Conservation (phyloP, 2,329 filamentous ascomycete genomes). For the Cladobotryum protrusum region DNA sequence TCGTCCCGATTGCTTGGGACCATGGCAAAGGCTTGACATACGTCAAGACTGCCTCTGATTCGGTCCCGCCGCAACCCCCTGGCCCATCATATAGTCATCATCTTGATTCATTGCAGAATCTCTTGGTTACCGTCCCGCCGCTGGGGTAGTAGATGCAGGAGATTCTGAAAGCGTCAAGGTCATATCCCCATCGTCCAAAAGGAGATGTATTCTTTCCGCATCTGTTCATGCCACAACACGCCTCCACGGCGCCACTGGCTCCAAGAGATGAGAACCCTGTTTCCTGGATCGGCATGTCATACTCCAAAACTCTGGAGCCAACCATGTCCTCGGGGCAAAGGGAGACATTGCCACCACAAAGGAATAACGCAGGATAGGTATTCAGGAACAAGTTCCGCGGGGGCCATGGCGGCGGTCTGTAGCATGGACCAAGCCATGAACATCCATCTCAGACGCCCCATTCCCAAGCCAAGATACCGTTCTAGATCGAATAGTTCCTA, state of each 20-base stretch:
- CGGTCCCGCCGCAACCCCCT: not conserved
- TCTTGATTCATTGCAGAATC: slow-evolving; percentile 2
- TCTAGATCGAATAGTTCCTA: no score
- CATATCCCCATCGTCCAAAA: not conserved
- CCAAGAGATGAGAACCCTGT: not conserved
- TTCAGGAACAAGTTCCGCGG: not conserved
- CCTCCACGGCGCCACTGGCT: not conserved
- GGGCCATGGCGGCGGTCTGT: slow-evolving; percentile 1
- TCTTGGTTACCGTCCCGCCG: slow-evolving; percentile 1
- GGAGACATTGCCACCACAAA: not conserved
- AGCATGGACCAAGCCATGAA: not conserved
- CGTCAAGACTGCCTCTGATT: not conserved
- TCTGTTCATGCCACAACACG: not conserved
- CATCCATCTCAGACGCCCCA: no score
- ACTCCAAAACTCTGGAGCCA: not conserved
- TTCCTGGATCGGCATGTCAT: not conserved
- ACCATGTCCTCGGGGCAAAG: not conserved
- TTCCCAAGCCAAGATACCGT: no score
- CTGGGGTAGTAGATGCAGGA: slow-evolving; percentile 1
- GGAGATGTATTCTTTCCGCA: not conserved
- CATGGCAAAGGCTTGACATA: not conserved
- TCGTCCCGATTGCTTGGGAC: not conserved
- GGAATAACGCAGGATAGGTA: not conserved
- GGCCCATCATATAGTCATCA: not conserved
- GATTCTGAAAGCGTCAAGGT: not conserved